A percentile compares a stretch with the other conserved stretches of the same genome.
These are phyloP conservation scores for Colletotrichum spinosum DNA, from an alignment of 2,329 filamentous ascomycete genomes.

Conservation along the genomic window DNA sequence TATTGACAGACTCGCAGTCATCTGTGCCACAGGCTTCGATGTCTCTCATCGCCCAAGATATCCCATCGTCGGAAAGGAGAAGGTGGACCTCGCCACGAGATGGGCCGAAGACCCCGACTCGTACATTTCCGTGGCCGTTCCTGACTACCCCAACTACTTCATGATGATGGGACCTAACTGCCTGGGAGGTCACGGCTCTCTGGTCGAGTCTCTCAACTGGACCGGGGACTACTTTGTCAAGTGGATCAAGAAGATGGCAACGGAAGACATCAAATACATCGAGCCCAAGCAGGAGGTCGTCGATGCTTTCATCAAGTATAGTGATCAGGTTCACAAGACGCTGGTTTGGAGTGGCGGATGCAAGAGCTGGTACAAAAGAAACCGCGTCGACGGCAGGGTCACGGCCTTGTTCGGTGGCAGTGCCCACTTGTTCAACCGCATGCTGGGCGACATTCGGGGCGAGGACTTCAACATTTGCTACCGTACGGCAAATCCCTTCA, in stretches of 20 bases:
- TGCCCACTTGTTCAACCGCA: constrained; percentile 49
- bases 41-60: constrained; percentile 42
- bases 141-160: constrained; percentile 47
- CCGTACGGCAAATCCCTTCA: constrained; percentile 54
- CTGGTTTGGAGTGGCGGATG: constrained; percentile 54
- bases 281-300: constrained; percentile 48
- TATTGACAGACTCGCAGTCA: constrained; percentile 16
- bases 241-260: constrained; percentile 41
- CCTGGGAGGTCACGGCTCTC: constrained; percentile 34
- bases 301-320: constrained; percentile 52
- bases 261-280: constrained; percentile 43
- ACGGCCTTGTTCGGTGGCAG: constrained; percentile 58
- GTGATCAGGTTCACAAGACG: constrained; percentile 55
- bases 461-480: constrained; percentile 63
- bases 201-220: constrained; percentile 37
- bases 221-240: constrained; percentile 45
- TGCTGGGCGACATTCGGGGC: constrained; percentile 52
- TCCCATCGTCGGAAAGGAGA: constrained; percentile 59
- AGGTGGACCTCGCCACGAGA: constrained; percentile 59
- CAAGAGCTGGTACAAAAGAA: constrained; percentile 61
- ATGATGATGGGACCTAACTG: constrained; percentile 40
- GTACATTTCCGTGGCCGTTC: constrained; percentile 45
- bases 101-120: constrained; percentile 55
- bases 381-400: constrained; percentile 54
- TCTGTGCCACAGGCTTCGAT: constrained; percentile 41